Conservation (phyloP, 768 basidiomycete species). For the Agrocybe praecox region DNA sequence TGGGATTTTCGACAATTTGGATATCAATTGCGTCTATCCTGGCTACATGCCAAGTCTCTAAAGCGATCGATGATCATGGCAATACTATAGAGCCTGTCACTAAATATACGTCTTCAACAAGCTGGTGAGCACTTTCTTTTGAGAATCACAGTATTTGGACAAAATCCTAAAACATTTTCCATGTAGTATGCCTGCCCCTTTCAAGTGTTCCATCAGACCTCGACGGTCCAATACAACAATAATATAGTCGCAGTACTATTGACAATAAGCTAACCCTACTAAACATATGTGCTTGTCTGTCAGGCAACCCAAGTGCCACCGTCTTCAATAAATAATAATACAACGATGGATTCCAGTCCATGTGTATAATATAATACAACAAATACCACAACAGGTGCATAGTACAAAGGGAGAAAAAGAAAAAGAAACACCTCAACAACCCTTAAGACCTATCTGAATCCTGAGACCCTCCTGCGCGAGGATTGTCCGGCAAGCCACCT, state of each 20-base stretch:
- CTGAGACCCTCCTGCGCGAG: background rate
- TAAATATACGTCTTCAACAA: slow-evolving; percentile 4
- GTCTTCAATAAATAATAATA: background rate
- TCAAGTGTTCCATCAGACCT: slow-evolving; percentile 1
- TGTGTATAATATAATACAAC: background rate
- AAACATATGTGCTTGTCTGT: background rate
- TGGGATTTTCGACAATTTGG: slow-evolving; percentile 18
- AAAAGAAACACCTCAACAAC: background rate
- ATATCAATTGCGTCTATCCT: slow-evolving; percentile 17
- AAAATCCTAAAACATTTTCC: background rate
- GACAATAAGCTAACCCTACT: no score
- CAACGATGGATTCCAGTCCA: background rate
- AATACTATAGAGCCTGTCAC: slow-evolving; percentile 9
- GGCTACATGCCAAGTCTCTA: slow-evolving; percentile 18
- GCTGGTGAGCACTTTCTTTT: background rate
- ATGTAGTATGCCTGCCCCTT: background rate
- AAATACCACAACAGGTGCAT: no score
- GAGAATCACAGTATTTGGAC: background rate
- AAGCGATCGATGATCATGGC: slow-evolving; percentile 17
- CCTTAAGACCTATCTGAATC: background rate
- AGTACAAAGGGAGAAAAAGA: background rate
- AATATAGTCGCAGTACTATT: background rate
- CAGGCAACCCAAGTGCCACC: background rate
- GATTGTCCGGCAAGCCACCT: slow-evolving; percentile 1
- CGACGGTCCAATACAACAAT: background rate